These are phyloP conservation scores for Psophocarpus tetragonolobus DNA, from an alignment of 306 rosid genomes.

Conservation along the genomic window DNA sequence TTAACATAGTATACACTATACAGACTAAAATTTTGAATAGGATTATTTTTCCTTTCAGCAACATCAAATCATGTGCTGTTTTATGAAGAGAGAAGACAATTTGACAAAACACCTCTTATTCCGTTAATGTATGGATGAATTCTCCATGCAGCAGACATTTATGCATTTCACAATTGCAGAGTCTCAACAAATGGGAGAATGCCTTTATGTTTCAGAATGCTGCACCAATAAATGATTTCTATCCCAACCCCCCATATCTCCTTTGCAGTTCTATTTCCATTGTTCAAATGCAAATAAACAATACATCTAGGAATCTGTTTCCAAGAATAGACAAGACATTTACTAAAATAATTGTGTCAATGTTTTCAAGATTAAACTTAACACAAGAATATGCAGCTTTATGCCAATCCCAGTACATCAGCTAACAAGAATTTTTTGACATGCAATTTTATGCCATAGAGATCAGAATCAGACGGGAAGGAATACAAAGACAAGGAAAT, in stretches of 20 bases:
- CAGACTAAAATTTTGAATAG: not conserved
- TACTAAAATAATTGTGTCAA: not conserved
- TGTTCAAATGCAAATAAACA: not conserved
- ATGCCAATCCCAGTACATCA: not conserved
- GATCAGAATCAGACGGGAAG: constrained; percentile 24
- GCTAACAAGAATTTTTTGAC: constrained; percentile 8
- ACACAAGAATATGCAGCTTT: not conserved
- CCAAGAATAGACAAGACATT: not conserved
- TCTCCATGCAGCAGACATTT: not conserved
- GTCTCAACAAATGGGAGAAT: not conserved
- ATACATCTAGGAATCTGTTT: not conserved
- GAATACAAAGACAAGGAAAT: not conserved
- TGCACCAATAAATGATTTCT: constrained; percentile 2
- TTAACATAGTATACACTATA: not conserved
- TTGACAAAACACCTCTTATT: not conserved
- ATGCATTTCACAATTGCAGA: constrained; percentile 7
- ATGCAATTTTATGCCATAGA: not conserved
- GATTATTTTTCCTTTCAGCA: constrained; percentile 8
- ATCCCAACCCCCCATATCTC: not conserved
- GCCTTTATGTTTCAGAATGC: constrained; percentile 1
- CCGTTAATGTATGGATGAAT: not conserved
- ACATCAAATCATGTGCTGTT: constrained; percentile 13
- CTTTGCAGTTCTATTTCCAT: not conserved
- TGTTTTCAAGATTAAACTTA: not conserved
- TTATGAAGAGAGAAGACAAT: not conserved